phyloP scores from a whole-genome alignment of 495 filamentous ascomycete genomes.

The Neurospora sp. region DNA sequence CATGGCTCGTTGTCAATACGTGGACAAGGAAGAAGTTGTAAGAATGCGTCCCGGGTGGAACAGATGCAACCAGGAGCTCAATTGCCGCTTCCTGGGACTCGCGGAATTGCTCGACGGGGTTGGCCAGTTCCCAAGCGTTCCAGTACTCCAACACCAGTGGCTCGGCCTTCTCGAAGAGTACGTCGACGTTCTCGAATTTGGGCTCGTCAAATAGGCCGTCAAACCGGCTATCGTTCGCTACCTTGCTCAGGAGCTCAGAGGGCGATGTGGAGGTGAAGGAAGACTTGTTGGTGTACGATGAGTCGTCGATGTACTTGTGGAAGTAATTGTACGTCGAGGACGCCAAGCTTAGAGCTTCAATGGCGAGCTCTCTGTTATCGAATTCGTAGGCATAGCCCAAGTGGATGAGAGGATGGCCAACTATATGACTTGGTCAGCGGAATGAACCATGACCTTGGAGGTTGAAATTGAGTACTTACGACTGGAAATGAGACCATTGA shows the following conservation, averaged over 20 bases:
- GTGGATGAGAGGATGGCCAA: conserved; percentile 83
- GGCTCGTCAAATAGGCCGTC: conserved; percentile 49
- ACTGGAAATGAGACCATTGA: conserved; percentile 66
- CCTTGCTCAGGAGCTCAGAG: conserved; percentile 55
- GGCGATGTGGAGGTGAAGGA: conserved; percentile 44
- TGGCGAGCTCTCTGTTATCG: conserved; percentile 64
- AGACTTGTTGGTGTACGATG: conserved; percentile 50
- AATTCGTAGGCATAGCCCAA: conserved; percentile 83
- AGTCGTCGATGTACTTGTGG: conserved; percentile 71
- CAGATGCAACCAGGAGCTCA: conserved; percentile 56
- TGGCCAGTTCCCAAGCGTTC: conserved; percentile 66
- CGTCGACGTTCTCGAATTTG: conserved; percentile 53
- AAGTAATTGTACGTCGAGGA: conserved; percentile 62
- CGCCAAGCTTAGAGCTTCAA: conserved; percentile 68
- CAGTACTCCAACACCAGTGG: conserved; percentile 64
- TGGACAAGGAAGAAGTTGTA: conserved; percentile 87
- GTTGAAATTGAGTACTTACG: conserved; percentile 43
- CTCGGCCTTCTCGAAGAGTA: conserved; percentile 54
- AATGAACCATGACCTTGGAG: background rate
- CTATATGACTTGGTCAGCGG: conserved; percentile 30
- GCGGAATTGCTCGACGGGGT: conserved; percentile 60
- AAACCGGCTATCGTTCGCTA: conserved; percentile 44
- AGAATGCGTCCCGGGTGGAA: conserved; percentile 43
- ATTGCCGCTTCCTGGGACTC: conserved; percentile 69
- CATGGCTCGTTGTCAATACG: conserved; percentile 73